These are phyloP conservation scores for Cladophialophora immunda DNA, from an alignment of 2,329 filamentous ascomycete genomes.

Conservation along the genomic window DNA sequence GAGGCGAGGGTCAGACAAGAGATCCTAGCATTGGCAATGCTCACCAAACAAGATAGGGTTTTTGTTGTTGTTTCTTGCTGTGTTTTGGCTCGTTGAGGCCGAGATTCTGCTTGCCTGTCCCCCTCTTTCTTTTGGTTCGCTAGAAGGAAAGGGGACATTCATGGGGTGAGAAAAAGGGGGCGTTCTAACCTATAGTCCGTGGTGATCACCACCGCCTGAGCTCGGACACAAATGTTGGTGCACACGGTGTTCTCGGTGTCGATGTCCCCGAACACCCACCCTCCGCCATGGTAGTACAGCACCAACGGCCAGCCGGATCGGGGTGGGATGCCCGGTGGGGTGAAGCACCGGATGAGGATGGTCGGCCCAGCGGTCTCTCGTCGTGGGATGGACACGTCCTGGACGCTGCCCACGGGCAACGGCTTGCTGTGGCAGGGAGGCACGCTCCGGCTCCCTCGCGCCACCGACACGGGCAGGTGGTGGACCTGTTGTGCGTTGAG, in stretches of 20 bases:
- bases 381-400: conserved; percentile 56
- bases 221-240: conserved; percentile 62
- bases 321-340: conserved; percentile 52
- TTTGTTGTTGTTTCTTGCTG: background rate
- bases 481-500: conserved; percentile 64
- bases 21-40: background rate
- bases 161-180: conserved; percentile 7
- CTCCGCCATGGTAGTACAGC: conserved; percentile 67
- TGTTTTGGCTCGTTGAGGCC: background rate
- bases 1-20: conserved; percentile 15
- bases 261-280: conserved; percentile 67
- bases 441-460: conserved; percentile 60
- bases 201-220: conserved; percentile 58
- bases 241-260: conserved; percentile 66
- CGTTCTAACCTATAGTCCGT: conserved; percentile 38
- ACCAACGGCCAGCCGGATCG: conserved; percentile 62
- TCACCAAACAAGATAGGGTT: background rate
- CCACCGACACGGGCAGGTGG: conserved; percentile 61
- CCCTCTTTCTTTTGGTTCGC: background rate
- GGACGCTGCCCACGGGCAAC: conserved; percentile 57
- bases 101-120: too few relatives aligned
- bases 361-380: conserved; percentile 58
- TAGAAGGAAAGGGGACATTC: conserved; percentile 2
- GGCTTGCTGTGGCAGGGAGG: conserved; percentile 62
- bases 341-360: conserved; percentile 61